Percentiles rank a stretch among this genome's conserved stretches.
phyloP scores from a whole-genome alignment of 371 early-diverging fungal genomes.

The Entomophthora muscae region DNA sequence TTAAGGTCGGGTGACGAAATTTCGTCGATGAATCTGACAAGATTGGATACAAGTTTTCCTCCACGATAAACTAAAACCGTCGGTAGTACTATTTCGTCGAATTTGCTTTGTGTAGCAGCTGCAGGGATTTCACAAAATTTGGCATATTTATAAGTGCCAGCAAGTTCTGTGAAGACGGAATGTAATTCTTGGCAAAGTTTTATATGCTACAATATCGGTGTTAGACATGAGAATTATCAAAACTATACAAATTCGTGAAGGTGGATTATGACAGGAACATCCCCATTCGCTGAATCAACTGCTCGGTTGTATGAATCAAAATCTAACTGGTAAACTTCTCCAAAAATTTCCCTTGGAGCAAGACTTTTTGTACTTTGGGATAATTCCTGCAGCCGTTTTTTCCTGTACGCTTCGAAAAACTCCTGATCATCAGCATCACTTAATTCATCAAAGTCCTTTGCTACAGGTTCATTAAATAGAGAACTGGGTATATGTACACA shows the following conservation, averaged over 20 bases:
- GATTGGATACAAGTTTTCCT: not conserved
- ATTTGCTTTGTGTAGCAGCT: not conserved
- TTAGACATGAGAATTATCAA: not conserved
- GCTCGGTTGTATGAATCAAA: not conserved
- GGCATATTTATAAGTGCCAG: not conserved
- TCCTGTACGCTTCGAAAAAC: not conserved
- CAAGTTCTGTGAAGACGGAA: not conserved
- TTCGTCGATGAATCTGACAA: not conserved
- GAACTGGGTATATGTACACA: not conserved
- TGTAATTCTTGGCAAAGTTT: not conserved
- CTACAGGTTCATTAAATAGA: not conserved
- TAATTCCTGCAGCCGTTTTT: not conserved
- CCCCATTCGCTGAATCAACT: not conserved
- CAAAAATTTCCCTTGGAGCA: not conserved
- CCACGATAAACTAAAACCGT: constrained; percentile 1
- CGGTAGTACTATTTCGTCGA: constrained; percentile 4
- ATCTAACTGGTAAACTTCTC: not conserved
- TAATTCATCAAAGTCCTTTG: not conserved
- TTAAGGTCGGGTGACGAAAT: not conserved
- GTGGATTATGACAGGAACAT: constrained; percentile 1
- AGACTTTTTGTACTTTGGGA: not conserved
- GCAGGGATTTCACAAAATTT: not conserved
- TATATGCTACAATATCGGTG: not conserved
- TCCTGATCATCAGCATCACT: not conserved
- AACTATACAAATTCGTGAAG: not conserved